Evolutionary conservation across 768 basidiomycete genomes (phyloP), one percentile per base, ranked within the genome.

Genomic region (Boletus sp.): DNA sequence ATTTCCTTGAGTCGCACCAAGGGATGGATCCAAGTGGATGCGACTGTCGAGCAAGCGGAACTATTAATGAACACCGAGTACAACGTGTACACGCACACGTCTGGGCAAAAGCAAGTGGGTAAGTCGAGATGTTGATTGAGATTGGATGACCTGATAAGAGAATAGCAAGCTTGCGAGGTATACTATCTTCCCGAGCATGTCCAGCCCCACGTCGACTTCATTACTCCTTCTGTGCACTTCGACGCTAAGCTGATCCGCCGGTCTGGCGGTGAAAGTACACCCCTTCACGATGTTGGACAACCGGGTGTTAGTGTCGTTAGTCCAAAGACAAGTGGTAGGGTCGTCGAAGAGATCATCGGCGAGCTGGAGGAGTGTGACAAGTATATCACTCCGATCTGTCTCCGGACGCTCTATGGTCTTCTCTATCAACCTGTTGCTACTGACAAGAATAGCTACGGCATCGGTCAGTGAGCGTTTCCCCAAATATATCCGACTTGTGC

Each of bases 161-260:
- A 6, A 51, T 41, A 4, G 12, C 28, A 29, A 73, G 73, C 60
- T 10, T 76, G 73, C 42, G 67, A 71, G 18, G 61, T 59, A 20
- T 76, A 72, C 47, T 64, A 71, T 40, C 63, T 76, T 33, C 75
- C 73, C 0, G 60, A 66, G 35, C 59, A 72, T 20, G 52, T 76
- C 28, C 60, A 52, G 9, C 49, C 64, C 2, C 75, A 76, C 39
- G 61, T 76, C 24, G 75, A 76, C 32, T 64, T 76, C 47, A 66
- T 76, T 40, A 67, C 60, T 5, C 74, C 73, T 9, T 68, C 75
- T 4, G 68, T 76, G 5, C 69, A 75, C 57, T 76, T 76, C 44
- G 67, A 69, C 42, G 33, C 54, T 9, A 60, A 54, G 58, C 29
- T 69, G 55, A 47, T 50, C 32, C 54, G 57, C 50, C 57, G 67